Evolutionary conservation across 73 alveolate genomes (phyloP).

Genomic region (Uronychia setigera): DNA sequence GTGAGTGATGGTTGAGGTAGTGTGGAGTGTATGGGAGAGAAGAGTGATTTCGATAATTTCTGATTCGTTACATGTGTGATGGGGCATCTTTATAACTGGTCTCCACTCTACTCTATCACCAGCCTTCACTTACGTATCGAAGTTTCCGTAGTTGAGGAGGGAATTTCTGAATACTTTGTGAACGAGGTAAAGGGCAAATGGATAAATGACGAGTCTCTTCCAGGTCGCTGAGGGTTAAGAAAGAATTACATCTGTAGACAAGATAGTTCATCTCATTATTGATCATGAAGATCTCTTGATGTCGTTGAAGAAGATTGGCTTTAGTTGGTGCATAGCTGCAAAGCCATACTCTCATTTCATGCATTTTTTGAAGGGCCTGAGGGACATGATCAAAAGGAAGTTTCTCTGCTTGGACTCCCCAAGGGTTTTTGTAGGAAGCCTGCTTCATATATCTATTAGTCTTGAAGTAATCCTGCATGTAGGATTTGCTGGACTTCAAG

Average conservation of each 20-base stretch:
- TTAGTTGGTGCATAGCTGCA: conserved; percentile 48
- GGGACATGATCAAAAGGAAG: conserved; percentile 51
- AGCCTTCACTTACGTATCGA: conserved; percentile 18
- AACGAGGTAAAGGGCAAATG: conserved; percentile 14
- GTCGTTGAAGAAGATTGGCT: conserved; percentile 17
- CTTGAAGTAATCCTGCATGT: background rate
- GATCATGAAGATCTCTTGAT: conserved; percentile 44
- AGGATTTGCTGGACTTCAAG: background rate
- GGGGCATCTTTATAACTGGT: conserved; percentile 30
- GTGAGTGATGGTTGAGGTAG: conserved; percentile 4
- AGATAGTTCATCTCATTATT: conserved; percentile 39
- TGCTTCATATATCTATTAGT: background rate
- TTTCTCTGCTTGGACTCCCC: background rate
- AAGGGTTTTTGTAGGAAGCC: background rate
- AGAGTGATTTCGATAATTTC: background rate
- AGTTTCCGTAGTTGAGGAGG: conserved; percentile 6
- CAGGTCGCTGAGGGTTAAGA: conserved; percentile 11
- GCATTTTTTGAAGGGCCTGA: conserved; percentile 44
- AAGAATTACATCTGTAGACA: conserved; percentile 19
- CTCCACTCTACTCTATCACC: conserved; percentile 25
- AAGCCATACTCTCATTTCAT: conserved; percentile 53
- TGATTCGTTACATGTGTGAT: conserved; percentile 39
- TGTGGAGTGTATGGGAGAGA: background rate
- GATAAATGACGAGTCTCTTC: conserved; percentile 35
- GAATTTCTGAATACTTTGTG: conserved; percentile 28